phyloP scores from a whole-genome alignment of 2,329 filamentous ascomycete species.

The Colletotrichum aenigma region DNA sequence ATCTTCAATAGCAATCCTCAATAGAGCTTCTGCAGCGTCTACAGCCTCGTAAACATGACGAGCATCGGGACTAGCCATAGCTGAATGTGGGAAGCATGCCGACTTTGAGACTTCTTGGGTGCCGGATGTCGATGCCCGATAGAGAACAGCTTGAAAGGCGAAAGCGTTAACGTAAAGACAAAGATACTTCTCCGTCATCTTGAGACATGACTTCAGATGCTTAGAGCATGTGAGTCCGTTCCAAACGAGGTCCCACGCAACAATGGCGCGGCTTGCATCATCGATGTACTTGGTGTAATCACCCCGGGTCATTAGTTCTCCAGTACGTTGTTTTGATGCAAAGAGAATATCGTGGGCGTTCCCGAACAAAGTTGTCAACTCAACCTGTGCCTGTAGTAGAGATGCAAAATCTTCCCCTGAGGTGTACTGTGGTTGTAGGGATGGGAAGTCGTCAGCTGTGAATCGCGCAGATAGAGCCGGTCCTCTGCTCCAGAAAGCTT shows the following conservation, averaged over 20 bases:
- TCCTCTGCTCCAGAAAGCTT: constrained; percentile 75
- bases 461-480: constrained; percentile 70
- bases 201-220: constrained; percentile 68
- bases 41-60: constrained; percentile 70
- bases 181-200: constrained; percentile 74
- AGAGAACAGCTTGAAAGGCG: constrained; percentile 72
- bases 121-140: constrained; percentile 43
- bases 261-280: background rate
- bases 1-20: constrained; percentile 62
- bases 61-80: constrained; percentile 59
- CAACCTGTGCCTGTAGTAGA: constrained; percentile 73
- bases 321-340: constrained; percentile 14
- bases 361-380: constrained; percentile 65
- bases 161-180: constrained; percentile 77
- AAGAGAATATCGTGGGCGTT: constrained; percentile 21
- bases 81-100: constrained; percentile 57
- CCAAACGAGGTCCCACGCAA: constrained; percentile 3
- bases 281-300: constrained; percentile 21
- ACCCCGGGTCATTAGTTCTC: constrained; percentile 11
- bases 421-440: constrained; percentile 60
- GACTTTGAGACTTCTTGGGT: constrained; percentile 35
- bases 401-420: constrained; percentile 70
- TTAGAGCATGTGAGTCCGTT: constrained; percentile 51
- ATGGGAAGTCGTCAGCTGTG: constrained; percentile 70
- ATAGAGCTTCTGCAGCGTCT: constrained; percentile 65